These are phyloP conservation scores for Symbiodinium pilosum DNA, from an alignment of 73 alveolate genomes.

Conservation along the genomic window DNA sequence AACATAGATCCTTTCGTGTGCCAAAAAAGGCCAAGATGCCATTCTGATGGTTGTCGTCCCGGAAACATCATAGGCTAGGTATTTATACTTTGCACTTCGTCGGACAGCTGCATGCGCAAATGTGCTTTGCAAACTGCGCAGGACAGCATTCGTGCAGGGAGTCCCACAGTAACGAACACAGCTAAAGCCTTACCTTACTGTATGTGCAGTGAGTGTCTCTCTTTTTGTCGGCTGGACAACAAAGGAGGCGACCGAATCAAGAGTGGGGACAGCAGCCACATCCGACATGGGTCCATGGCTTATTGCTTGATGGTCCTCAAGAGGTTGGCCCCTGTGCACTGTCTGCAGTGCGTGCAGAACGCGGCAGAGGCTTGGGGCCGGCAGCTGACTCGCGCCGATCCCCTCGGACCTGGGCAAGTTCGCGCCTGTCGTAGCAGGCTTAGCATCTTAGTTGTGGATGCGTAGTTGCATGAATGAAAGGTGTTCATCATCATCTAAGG, in stretches of 20 bases:
- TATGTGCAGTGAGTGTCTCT: too few relatives aligned
- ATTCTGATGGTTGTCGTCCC: too few relatives aligned
- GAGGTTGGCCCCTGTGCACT: neutral
- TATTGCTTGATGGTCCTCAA: neutral
- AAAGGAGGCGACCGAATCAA: neutral
- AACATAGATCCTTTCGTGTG: too few relatives aligned
- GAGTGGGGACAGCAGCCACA: neutral
- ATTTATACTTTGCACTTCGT: too few relatives aligned
- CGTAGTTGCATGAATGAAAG: too few relatives aligned
- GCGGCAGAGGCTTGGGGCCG: neutral
- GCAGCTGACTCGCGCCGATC: neutral
- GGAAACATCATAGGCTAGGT: too few relatives aligned
- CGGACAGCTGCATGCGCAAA: too few relatives aligned
- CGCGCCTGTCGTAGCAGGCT: neutral
- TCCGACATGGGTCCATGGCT: neutral
- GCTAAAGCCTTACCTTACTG: neutral
- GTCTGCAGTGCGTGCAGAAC: neutral
- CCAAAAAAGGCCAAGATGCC: too few relatives aligned
- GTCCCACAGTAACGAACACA: neutral
- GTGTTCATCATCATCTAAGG: too few relatives aligned
- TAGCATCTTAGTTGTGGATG: neutral
- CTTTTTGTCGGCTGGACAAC: too few relatives aligned
- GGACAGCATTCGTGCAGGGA: conserved; percentile 57
- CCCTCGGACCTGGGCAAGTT: neutral
- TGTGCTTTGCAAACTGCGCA: too few relatives aligned